A percentile compares a stretch with the other conserved stretches of the same genome.
Evolutionary conservation across 108 stramenopile genomes (phyloP).

Genomic region (Skeletonema menzelii): DNA sequence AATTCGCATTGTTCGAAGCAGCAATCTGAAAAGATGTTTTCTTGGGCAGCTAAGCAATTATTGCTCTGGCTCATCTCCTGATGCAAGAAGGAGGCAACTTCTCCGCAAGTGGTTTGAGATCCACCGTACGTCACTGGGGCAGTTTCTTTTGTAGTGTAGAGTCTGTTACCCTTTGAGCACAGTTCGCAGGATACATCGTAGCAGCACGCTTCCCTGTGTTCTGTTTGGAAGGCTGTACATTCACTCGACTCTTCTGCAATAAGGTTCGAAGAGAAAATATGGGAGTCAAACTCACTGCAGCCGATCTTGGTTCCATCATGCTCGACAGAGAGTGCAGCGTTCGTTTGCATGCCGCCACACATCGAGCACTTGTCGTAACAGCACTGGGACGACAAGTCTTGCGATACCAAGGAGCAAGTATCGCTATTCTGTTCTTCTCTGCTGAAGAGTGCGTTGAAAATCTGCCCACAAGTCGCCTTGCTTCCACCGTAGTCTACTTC

Average conservation of each 20-base stretch:
- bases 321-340: slow-evolving; percentile 26
- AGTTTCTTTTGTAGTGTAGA: slow-evolving; percentile 32
- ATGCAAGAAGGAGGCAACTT: slow-evolving; percentile 36
- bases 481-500: slow-evolving; percentile 38
- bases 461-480: slow-evolving; percentile 37
- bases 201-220: slow-evolving; percentile 38
- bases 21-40: slow-evolving; percentile 45
- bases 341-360: slow-evolving; percentile 32
- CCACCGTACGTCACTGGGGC: slow-evolving; percentile 36
- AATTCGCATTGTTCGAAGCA: slow-evolving; percentile 48
- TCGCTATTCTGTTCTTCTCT: slow-evolving; percentile 41
- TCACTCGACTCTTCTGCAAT: slow-evolving; percentile 35
- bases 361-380: slow-evolving; percentile 45
- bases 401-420: slow-evolving; percentile 30
- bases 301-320: slow-evolving; percentile 37
- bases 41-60: slow-evolving; percentile 41
- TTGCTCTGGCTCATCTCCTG: slow-evolving; percentile 48
- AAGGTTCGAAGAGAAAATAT: slow-evolving; percentile 36
- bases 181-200: slow-evolving; percentile 45
- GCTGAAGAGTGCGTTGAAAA: slow-evolving; percentile 46
- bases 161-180: slow-evolving; percentile 29
- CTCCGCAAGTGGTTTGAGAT: slow-evolving; percentile 26
- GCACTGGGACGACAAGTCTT: slow-evolving; percentile 35
- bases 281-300: slow-evolving; percentile 48
- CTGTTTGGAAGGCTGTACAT: slow-evolving; percentile 31